Base-by-base conservation (phyloP, 2,329 filamentous ascomycete species). In the Colletotrichum somersetense region DNA sequence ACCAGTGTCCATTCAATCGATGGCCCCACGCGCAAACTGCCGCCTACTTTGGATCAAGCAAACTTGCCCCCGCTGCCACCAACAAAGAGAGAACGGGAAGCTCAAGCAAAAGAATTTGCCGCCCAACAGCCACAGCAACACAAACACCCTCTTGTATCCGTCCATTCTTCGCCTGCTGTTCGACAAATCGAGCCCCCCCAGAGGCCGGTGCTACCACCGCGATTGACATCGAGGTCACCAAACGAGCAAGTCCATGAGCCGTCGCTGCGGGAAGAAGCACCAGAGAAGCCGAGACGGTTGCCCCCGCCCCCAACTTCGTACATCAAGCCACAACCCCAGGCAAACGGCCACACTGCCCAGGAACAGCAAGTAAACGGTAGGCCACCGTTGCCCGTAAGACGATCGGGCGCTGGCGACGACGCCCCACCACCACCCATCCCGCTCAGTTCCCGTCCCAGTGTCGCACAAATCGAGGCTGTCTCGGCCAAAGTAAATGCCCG, bases 51-150 rank as follows among this genome's bases (percentile, higher is more conserved):
- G 59, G 88, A 89, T 64, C 83, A 87, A 44, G 82, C 88, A n/a
- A 87, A 85, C 62, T 81, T 91, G 14, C 89, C 89, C 0, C 84
- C 86, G 14, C 79, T 91, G 46, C 89, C 89, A 0, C 89, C 89
- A 0, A 84, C 86, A 1, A 84, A 83, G 73, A 83, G 86, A 53
- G 89, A 91, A 69, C 80, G 83, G 2, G 89, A 91, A 71, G 84
- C 85, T 3, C 82, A 82, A 72, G 81, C 82, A 8, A 81, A 78
- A 57, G 80, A 75, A 11, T 26, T 48, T 12, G 50, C 48, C 30
- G 62, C 64, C 52, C 53, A 71, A 33, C 66, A 73, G n/a, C 56
- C 55, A 38, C 55, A 65, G 38, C 76, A 76, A 50, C 67, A 75
- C 23, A 81, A 78, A 62, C 75, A 78, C 33, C 80, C 83, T 5